These are phyloP conservation scores for Ogataea paradorogensis DNA, from an alignment of 805 yeast genomes.

Conservation along the genomic window DNA sequence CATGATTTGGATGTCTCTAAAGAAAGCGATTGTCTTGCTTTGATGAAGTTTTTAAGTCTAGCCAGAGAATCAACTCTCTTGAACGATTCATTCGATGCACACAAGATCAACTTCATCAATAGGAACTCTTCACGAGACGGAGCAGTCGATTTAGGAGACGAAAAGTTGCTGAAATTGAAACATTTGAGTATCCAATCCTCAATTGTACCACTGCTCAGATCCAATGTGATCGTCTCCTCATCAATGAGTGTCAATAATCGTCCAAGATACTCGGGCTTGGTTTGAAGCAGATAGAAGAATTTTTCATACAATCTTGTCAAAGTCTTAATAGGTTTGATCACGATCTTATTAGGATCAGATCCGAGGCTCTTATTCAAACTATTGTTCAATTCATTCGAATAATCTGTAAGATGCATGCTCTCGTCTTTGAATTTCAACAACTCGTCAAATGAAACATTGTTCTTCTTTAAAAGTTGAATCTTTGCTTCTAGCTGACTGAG, in stretches of 20 bases:
- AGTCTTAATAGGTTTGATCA: conserved; percentile 42
- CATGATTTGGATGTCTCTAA: conserved; percentile 33
- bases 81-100: conserved; percentile 42
- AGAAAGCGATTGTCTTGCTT: conserved; percentile 21
- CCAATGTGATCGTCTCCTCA: conserved; percentile 16
- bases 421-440: conserved; percentile 41
- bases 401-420: conserved; percentile 28
- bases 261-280: conserved; percentile 72
- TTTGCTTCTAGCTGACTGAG: conserved; percentile 77
- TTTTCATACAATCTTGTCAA: conserved; percentile 72
- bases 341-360: conserved; percentile 16
- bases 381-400: conserved; percentile 27
- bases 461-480: conserved; percentile 71
- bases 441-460: conserved; percentile 76
- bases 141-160: conserved; percentile 15
- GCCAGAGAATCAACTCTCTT: conserved; percentile 20
- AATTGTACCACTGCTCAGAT: conserved; percentile 26
- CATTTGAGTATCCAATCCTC: conserved; percentile 36
- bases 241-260: conserved; percentile 43
- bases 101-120: conserved; percentile 54
- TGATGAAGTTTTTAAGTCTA: conserved; percentile 27
- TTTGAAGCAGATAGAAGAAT: conserved; percentile 77
- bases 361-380: conserved; percentile 22
- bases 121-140: conserved; percentile 70
- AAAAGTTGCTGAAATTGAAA: conserved; percentile 26